These are phyloP conservation scores for Carex parvula DNA, from an alignment of 176 grass and related monocot genomes.

Conservation along the genomic window DNA sequence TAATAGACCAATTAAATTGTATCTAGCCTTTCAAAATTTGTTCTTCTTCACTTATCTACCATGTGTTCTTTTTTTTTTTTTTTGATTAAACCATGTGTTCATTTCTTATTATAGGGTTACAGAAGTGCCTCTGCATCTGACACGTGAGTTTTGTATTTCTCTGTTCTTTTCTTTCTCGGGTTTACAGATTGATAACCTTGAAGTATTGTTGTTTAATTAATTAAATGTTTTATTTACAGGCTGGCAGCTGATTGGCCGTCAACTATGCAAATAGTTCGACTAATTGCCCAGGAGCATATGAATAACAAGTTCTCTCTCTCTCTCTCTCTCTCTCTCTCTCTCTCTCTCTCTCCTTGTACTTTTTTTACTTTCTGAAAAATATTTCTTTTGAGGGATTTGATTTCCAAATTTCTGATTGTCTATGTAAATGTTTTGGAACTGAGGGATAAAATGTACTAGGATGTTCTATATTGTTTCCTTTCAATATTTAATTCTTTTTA, in stretches of 20 bases:
- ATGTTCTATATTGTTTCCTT: constrained; percentile 19
- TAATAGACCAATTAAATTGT: background rate
- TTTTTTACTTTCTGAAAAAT: background rate
- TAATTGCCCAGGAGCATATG: constrained; percentile 97
- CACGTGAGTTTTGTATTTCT: constrained; percentile 53
- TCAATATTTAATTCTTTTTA: constrained; percentile 26
- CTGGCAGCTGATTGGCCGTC: constrained; percentile 87
- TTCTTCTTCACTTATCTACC: background rate
- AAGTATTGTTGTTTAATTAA: constrained; percentile 26
- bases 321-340: no score
- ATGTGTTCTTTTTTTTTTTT: constrained; percentile 8
- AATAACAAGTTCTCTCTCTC: constrained; percentile 63
- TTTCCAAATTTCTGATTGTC: constrained; percentile 14
- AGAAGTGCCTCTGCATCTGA: constrained; percentile 82
- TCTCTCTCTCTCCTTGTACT: constrained; percentile 2
- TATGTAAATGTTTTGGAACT: constrained; percentile 11
- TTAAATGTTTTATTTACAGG: constrained; percentile 42
- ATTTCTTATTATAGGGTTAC: constrained; percentile 64
- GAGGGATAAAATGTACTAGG: background rate
- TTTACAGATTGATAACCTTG: background rate
- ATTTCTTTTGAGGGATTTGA: background rate
- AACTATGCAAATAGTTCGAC: constrained; percentile 97
- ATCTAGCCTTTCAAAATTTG: background rate
- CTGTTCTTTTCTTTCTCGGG: background rate
- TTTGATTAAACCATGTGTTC: background rate